Percentiles rank a stretch among this genome's conserved stretches.
phyloP scores from a whole-genome alignment of 192 early-diverging fungal genomes.

The Kickxella alabastrina region DNA sequence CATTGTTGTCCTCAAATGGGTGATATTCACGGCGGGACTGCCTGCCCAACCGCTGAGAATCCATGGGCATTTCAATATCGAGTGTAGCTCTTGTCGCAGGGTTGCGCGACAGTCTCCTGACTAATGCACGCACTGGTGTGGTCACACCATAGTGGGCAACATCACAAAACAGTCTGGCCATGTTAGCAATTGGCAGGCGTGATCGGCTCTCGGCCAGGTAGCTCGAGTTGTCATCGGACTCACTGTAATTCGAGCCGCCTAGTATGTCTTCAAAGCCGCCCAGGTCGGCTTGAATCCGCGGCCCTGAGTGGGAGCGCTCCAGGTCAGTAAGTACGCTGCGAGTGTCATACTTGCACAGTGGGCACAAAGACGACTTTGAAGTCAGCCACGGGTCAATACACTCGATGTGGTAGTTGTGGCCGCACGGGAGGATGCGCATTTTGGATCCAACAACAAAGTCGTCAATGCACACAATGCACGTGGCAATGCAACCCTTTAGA shows the following conservation, averaged over 20 bases:
- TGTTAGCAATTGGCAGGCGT: conserved; percentile 7
- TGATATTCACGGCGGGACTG: background rate
- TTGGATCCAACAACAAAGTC: conserved; percentile 47
- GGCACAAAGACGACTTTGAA: conserved; percentile 49
- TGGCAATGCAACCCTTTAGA: conserved; percentile 42
- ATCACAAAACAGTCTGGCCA: background rate
- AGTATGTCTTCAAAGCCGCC: conserved; percentile 13
- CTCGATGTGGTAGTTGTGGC: conserved; percentile 55
- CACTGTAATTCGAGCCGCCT: conserved; percentile 7
- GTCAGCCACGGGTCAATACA: conserved; percentile 58
- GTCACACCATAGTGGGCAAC: conserved; percentile 1
- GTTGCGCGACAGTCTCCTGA: background rate
- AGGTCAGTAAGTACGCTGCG: conserved; percentile 44
- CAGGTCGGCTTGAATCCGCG: conserved; percentile 12
- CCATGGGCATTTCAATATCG: background rate
- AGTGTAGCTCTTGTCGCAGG: background rate
- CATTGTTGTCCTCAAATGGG: background rate
- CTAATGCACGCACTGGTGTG: conserved; percentile 5
- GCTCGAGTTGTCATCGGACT: conserved; percentile 33
- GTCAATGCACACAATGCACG: conserved; percentile 53
- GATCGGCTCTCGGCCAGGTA: conserved; percentile 36
- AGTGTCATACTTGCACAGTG: conserved; percentile 53
- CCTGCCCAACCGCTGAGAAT: background rate
- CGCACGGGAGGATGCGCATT: conserved; percentile 52
- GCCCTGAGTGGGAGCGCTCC: conserved; percentile 33